These are phyloP conservation scores for Rhodamnia rubescens DNA, from an alignment of 345 rosid species.

Conservation along the genomic window DNA sequence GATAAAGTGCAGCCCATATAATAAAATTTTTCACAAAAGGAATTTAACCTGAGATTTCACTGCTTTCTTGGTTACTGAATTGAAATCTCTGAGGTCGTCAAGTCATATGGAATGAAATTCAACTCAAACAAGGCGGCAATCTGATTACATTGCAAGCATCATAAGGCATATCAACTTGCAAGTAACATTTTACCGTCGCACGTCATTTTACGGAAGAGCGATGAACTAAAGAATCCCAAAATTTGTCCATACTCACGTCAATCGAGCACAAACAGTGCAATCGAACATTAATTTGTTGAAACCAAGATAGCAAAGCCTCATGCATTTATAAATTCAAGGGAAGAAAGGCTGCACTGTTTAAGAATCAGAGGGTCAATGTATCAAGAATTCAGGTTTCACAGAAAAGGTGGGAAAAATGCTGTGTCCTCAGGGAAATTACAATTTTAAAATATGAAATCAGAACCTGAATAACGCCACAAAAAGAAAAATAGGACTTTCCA, in stretches of 20 bases:
- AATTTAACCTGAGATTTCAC: not conserved
- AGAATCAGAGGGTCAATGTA: not conserved
- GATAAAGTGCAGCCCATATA: not conserved
- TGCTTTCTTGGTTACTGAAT: not conserved
- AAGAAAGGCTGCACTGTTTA: not conserved
- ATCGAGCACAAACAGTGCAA: not conserved
- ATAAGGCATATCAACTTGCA: not conserved
- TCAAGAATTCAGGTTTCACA: not conserved
- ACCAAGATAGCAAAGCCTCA: not conserved
- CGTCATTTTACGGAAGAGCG: not conserved
- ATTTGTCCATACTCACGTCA: not conserved
- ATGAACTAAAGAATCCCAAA: not conserved
- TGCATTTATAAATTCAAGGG: not conserved
- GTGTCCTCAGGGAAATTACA: not conserved
- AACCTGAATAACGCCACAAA: not conserved
- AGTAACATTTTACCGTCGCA: not conserved
- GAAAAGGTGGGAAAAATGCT: not conserved
- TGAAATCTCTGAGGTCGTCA: not conserved
- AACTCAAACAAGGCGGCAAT: not conserved
- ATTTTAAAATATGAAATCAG: not conserved
- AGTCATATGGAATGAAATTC: not conserved
- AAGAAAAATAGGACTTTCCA: not conserved
- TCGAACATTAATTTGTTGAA: not conserved
- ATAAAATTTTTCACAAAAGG: accelerated
- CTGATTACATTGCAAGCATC: not conserved